Base-by-base conservation (phyloP, 768 basidiomycete genomes). In the Kwoniella europaea region DNA sequence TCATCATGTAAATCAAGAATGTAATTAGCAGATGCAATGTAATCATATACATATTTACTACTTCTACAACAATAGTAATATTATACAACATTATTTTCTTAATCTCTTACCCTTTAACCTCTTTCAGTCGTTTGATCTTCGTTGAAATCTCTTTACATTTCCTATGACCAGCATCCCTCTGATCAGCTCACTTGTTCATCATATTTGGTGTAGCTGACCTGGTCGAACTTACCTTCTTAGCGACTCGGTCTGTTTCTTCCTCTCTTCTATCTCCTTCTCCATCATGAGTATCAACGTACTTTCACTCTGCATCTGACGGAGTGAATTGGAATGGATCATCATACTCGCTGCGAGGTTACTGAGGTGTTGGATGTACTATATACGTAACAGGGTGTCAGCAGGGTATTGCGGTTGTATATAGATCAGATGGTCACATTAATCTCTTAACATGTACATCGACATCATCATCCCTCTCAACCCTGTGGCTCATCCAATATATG, bases 361-460 rank as follows among this genome's bases (percentile, higher is more conserved):
- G 15, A 81, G 29, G 59, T 81, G 79, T 68, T 81, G 79, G 10
- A 81, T 76, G 50, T 79, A 81, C 79, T 79, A 60, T 15, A 9
- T 16, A 27, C 27, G 29, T 60, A 16, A 20, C 42, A 7, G 43
- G 53, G 57, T 18, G n/a, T n/a, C 22, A 13, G 55, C 43, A 41
- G 27, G 27, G 27, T 27, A 3, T 27, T 27, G 27, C 27, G 27
- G 27, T 2, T 27, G 27, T 27, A 2, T 27, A 27, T 27, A 2
- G 1, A 2, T 15, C 42, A 20, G 20, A 42, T 50, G 42, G 62
- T 29, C 35, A 24, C 44, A 4, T 59, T 42, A 55, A 35, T 35
- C 35, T 35, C 35, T 35, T 1, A 6, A 35, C 35, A 29, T 29
- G 4, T 2, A 29, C 29, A 35, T 35, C 35, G 35, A 7, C 35